Conservation (phyloP, 805 yeast genomes). For the Kodamaea kaohsiungensis region DNA sequence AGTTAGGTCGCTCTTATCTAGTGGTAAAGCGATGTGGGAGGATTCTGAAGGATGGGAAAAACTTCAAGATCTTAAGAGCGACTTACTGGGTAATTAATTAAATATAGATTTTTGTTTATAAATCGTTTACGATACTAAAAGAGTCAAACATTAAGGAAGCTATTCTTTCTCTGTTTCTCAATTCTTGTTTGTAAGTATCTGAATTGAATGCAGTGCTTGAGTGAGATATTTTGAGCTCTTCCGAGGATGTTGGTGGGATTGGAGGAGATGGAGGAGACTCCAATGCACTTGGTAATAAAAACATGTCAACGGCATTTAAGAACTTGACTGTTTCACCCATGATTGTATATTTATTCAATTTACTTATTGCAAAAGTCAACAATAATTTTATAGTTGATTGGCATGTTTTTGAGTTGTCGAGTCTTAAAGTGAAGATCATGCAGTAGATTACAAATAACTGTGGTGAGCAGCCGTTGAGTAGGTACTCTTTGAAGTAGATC, state of each 20-base stretch:
- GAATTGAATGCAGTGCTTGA: background rate
- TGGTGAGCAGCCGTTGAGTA: background rate
- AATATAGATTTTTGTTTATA: conserved; percentile 5
- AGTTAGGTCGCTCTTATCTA: conserved; percentile 72
- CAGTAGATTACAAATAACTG: conserved; percentile 12
- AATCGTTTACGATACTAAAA: conserved; percentile 23
- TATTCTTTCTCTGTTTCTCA: conserved; percentile 15
- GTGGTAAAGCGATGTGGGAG: conserved; percentile 80
- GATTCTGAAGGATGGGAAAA: conserved; percentile 75
- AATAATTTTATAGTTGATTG: background rate
- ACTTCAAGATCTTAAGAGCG: conserved; percentile 53
- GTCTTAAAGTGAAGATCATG: conserved; percentile 12
- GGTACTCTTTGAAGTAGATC: conserved; percentile 14
- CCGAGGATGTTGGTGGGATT: background rate
- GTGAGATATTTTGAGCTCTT: background rate
- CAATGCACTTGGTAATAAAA: background rate
- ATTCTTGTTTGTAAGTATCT: background rate
- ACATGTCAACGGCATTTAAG: background rate
- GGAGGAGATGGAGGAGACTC: background rate
- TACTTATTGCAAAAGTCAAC: background rate
- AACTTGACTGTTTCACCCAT: background rate
- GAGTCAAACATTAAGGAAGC: conserved; percentile 27
- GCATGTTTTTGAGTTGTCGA: conserved; percentile 16
- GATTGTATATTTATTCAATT: background rate
- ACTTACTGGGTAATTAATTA: conserved; percentile 19